These are phyloP conservation scores for Plasmodium blacklocki DNA, from an alignment of 169 alveolate genomes.

Conservation along the genomic window DNA sequence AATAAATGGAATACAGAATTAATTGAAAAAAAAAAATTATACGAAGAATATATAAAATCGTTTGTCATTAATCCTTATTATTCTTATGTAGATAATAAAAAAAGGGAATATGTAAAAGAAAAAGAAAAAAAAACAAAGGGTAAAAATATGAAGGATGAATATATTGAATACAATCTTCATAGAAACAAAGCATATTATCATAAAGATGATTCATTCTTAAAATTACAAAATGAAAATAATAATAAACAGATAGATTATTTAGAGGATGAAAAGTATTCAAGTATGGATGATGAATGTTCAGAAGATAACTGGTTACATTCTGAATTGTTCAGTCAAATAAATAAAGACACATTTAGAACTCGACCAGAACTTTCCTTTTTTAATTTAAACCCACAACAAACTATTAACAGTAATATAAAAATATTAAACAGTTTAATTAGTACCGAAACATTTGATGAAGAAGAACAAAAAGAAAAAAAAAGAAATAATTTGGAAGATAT, in stretches of 20 bases:
- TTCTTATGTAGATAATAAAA: not conserved
- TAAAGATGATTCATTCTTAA: not conserved
- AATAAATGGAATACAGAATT: constrained; percentile 69
- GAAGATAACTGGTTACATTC: constrained; percentile 29
- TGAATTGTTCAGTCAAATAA: constrained; percentile 77
- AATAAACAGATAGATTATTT: not conserved
- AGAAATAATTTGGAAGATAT: too few relatives aligned
- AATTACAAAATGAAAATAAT: not conserved
- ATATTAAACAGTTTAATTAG: constrained; percentile 46
- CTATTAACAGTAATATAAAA: constrained; percentile 70
- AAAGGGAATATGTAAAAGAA: not conserved
- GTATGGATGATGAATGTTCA: constrained; percentile 35
- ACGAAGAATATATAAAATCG: constrained; percentile 64
- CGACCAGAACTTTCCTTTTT: constrained; percentile 75
- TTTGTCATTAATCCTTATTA: constrained; percentile 47
- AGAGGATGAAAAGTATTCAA: constrained; percentile 11
- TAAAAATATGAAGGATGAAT: too few relatives aligned
- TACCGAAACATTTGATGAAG: constrained; percentile 57
- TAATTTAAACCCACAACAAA: constrained; percentile 67
- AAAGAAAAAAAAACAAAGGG: not conserved
- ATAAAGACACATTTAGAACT: constrained; percentile 76
- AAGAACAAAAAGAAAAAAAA: not conserved
- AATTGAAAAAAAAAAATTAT: constrained; percentile 50
- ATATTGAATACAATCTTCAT: too few relatives aligned
- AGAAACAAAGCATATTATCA: too few relatives aligned